A percentile compares a stretch with the other conserved stretches of the same genome.
Evolutionary conservation across 2,329 filamentous ascomycete genomes (phyloP).

Genomic region (Westerdykella sp.): DNA sequence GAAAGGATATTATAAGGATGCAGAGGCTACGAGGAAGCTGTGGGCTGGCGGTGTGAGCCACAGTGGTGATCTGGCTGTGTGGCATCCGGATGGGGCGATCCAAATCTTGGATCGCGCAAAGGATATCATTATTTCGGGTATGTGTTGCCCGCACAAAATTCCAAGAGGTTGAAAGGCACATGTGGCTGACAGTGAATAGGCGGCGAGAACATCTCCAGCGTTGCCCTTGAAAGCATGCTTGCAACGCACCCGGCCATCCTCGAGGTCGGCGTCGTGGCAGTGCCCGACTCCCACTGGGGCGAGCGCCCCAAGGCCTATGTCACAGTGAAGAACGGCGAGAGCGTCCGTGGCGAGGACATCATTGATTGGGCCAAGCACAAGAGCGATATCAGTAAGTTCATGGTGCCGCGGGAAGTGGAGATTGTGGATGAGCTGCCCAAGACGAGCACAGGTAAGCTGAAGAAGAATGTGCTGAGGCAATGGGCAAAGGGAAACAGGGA

Average conservation of each 20-base stretch:
- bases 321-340: conserved; percentile 64
- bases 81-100: conserved; percentile 82
- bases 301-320: conserved; percentile 93
- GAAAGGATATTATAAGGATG: conserved; percentile 86
- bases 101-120: conserved; percentile 93
- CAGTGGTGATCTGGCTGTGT: conserved; percentile 87
- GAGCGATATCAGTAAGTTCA: conserved; percentile 80
- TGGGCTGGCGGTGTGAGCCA: conserved; percentile 83
- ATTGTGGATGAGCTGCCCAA: conserved; percentile 86
- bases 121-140: conserved; percentile 95
- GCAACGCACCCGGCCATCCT: conserved; percentile 82
- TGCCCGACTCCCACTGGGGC: conserved; percentile 86
- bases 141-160: conserved; percentile 16
- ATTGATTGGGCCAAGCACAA: conserved; percentile 81
- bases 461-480: conserved; percentile 86
- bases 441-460: conserved; percentile 92
- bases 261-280: conserved; percentile 84
- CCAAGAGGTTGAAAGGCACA: background rate
- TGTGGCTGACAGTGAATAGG: conserved; percentile 45
- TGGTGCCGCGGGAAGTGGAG: conserved; percentile 70
- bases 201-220: conserved; percentile 93
- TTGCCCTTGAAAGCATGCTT: conserved; percentile 86
- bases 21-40: conserved; percentile 75
- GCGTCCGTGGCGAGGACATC: conserved; percentile 58
- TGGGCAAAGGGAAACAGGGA: conserved; percentile 62